Conservation (phyloP, 768 basidiomycete genomes). For the Brasilioporus rufonigricans region DNA sequence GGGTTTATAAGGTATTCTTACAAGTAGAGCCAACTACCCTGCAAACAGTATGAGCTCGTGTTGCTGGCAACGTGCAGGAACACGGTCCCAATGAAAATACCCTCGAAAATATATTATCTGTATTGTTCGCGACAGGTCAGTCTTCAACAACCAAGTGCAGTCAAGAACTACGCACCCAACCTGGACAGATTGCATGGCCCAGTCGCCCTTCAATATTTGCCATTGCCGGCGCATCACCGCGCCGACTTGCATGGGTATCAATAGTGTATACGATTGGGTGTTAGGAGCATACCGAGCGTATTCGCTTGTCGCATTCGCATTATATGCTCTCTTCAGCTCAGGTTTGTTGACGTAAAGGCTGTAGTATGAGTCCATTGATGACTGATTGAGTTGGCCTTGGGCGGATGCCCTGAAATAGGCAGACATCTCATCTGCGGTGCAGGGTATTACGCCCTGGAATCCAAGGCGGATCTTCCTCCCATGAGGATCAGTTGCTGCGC, state of each 20-base stretch:
- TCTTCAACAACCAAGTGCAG: not conserved
- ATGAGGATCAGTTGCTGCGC: slow-evolving; percentile 53
- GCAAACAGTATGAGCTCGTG: slow-evolving; percentile 42
- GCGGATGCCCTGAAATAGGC: slow-evolving; percentile 42
- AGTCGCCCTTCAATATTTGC: slow-evolving; percentile 44
- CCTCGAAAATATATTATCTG: slow-evolving; percentile 36
- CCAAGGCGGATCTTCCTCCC: slow-evolving; percentile 51
- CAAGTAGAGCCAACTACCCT: slow-evolving; percentile 79
- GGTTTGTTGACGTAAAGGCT: slow-evolving; percentile 43
- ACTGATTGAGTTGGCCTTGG: slow-evolving; percentile 40
- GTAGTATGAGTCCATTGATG: slow-evolving; percentile 47
- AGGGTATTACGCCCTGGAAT: slow-evolving; percentile 41
- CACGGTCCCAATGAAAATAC: slow-evolving; percentile 31
- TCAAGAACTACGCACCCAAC: slow-evolving; percentile 27
- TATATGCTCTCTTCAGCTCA: slow-evolving; percentile 43
- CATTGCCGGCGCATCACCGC: slow-evolving; percentile 45
- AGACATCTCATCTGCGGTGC: slow-evolving; percentile 58
- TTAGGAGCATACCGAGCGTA: slow-evolving; percentile 45
- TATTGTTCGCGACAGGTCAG: not conserved
- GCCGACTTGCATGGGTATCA: slow-evolving; percentile 42
- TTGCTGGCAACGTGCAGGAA: slow-evolving; percentile 39
- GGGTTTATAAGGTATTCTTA: slow-evolving; percentile 28
- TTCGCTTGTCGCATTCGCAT: slow-evolving; percentile 47
- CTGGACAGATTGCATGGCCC: slow-evolving; percentile 33
- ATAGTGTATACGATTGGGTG: slow-evolving; percentile 44